Conservation (phyloP, 805 yeast genomes). For the Hanseniaspora vineae region DNA sequence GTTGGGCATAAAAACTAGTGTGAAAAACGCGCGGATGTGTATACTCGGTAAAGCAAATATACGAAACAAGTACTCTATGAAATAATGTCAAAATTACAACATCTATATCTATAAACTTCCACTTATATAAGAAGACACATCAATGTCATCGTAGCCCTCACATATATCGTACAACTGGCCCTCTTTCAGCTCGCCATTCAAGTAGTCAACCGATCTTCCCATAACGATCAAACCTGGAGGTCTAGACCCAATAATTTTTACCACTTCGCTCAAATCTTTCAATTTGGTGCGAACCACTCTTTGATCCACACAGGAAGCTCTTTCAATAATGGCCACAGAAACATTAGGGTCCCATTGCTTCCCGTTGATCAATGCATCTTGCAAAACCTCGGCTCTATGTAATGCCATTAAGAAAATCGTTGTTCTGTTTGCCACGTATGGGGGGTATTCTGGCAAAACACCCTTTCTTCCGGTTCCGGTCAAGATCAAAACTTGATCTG, state of each 20-base stretch:
- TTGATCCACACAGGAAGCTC: conserved; percentile 92
- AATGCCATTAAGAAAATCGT: conserved; percentile 83
- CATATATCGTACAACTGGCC: conserved; percentile 16
- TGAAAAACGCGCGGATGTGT: too few species aligned
- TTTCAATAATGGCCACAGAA: conserved; percentile 78
- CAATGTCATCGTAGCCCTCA: conserved; percentile 24
- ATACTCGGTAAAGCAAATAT: too few species aligned
- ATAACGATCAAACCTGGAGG: conserved; percentile 87
- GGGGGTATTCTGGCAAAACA: conserved; percentile 65
- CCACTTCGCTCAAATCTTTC: conserved; percentile 53
- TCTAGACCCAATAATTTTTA: conserved; percentile 66
- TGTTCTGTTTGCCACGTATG: conserved; percentile 58
- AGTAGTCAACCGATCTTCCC: conserved; percentile 62
- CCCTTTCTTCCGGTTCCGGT: conserved; percentile 94
- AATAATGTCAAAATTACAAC: too few species aligned
- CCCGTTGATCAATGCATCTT: conserved; percentile 38
- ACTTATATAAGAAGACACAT: conserved; percentile 1
- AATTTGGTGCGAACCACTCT: conserved; percentile 67
- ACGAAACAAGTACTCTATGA: too few species aligned
- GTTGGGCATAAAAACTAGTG: too few species aligned
- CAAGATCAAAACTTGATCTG: conserved; percentile 85
- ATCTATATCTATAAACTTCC: neutral
- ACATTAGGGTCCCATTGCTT: conserved; percentile 51
- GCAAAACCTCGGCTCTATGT: conserved; percentile 46
- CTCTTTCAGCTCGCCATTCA: conserved; percentile 17